Evolutionary conservation across 306 rosid genomes (phyloP), one percentile per base, ranked within the genome.

Genomic region (Cucurbita ficifolia): DNA sequence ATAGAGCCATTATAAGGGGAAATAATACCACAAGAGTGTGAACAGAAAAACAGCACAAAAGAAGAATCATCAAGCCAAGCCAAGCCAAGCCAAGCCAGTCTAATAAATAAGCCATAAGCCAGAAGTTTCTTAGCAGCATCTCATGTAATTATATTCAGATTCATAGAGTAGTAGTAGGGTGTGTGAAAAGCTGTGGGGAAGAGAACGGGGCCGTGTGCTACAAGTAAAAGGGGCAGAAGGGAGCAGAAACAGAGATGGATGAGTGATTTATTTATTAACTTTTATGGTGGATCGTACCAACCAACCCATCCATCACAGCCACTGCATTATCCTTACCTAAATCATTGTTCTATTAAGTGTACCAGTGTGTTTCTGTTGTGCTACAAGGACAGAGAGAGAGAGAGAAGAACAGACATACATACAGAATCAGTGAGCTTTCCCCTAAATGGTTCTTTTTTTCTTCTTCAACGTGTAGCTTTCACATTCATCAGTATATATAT

Each of bases 161-260:
- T 50, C 10, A 6, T 38, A 39, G 71, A 18, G 55, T 43, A 21
- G 73, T 63, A 63, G 73, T 68, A 48, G 74, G 74, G 29, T 57
- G 22, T 69, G 74, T 48, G 55, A 77, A 59, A 74, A 22, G 57
- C 40, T 61, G 12, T 40, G 58, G 76, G 76, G 56, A 21, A 22
- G n/a, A 35, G 50, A 3, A 51, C 45, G 76, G 76, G 76, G 75
- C 65, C 75, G 78, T 82, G 82, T 76, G 50, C 40, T 70, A 75
- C 67, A 82, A 78, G 85, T 75, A 75, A 82, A 56, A 75, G 62
- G 62, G 22, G 75, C 67, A 61, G 79, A 24, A 21, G 38, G 24
- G 33, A 36, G 61, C 11, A 57, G 38, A 56, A n/a, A 13, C 56
- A 58, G 59, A 56, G 18, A 48, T 46, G 16, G 51, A 10, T 40